These are phyloP conservation scores for Gossypium mustelinum DNA, from an alignment of 345 rosid species.

Conservation along the genomic window DNA sequence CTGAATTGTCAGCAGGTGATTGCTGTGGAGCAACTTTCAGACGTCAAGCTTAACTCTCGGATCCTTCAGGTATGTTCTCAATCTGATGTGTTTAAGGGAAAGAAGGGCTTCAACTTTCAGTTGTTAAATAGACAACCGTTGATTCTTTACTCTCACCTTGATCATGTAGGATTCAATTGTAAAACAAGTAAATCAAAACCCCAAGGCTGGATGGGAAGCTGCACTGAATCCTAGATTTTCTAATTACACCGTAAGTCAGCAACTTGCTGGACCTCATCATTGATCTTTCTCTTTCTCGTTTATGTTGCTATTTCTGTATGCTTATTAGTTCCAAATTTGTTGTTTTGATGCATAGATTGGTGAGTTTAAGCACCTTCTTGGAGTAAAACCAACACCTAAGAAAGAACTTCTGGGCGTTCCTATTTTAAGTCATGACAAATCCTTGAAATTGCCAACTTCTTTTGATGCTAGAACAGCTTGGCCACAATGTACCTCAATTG, in stretches of 20 bases:
- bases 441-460: constrained; percentile 57
- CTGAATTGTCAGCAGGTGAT: constrained; percentile 36
- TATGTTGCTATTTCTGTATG: background rate
- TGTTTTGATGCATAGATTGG: constrained; percentile 51
- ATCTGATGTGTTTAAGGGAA: background rate
- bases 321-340: background rate
- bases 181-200: constrained; percentile 61
- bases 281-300: background rate
- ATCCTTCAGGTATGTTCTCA: constrained; percentile 70
- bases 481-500: constrained; percentile 75
- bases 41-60: constrained; percentile 59
- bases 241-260: constrained; percentile 60
- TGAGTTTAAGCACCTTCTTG: constrained; percentile 78
- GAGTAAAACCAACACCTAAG: constrained; percentile 65
- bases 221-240: constrained; percentile 59
- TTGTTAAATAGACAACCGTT: background rate
- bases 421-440: constrained; percentile 51
- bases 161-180: constrained; percentile 64
- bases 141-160: constrained; percentile 15
- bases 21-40: constrained; percentile 37
- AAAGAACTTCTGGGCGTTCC: constrained; percentile 60
- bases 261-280: constrained; percentile 16
- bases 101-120: background rate
- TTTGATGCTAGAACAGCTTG: constrained; percentile 91
- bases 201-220: constrained; percentile 92